Conservation (phyloP, 306 rosid genomes). For the Gynostemma pentaphyllum region DNA sequence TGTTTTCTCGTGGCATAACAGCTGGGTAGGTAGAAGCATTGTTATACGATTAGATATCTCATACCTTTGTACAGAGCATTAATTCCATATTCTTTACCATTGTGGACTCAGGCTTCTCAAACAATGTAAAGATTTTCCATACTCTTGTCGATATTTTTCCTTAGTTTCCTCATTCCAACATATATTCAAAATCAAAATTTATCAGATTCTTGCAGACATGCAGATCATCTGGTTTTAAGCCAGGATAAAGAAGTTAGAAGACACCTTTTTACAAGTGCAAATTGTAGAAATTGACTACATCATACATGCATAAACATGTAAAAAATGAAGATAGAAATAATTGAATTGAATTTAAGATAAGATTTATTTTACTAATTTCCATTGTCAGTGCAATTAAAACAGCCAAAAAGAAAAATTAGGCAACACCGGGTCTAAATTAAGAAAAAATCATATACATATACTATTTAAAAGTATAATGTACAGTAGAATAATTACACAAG, state of each 20-base stretch:
- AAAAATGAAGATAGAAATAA: not conserved
- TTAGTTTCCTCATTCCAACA: not conserved
- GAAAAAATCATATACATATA: not conserved
- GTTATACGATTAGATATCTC: not conserved
- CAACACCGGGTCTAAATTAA: not conserved
- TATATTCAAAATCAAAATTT: not conserved
- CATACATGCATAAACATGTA: not conserved
- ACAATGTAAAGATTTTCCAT: conserved; percentile 3
- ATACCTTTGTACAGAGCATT: conserved; percentile 4
- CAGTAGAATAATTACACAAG: not conserved
- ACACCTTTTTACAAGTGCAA: not conserved
- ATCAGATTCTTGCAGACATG: not conserved
- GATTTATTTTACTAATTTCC: not conserved
- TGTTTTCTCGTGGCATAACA: not conserved
- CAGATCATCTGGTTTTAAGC: not conserved
- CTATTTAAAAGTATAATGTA: not conserved
- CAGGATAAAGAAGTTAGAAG: not conserved
- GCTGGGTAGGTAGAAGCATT: conserved; percentile 1
- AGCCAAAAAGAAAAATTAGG: not conserved
- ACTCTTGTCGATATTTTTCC: not conserved
- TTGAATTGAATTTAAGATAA: too few species aligned
- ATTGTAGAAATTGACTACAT: not conserved
- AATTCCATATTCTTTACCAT: conserved; percentile 5
- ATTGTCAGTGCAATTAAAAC: not conserved
- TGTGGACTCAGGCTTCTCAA: conserved; percentile 6